Conservation (phyloP, 2,329 filamentous ascomycete species). For the Microdochium trichocladiopsis region DNA sequence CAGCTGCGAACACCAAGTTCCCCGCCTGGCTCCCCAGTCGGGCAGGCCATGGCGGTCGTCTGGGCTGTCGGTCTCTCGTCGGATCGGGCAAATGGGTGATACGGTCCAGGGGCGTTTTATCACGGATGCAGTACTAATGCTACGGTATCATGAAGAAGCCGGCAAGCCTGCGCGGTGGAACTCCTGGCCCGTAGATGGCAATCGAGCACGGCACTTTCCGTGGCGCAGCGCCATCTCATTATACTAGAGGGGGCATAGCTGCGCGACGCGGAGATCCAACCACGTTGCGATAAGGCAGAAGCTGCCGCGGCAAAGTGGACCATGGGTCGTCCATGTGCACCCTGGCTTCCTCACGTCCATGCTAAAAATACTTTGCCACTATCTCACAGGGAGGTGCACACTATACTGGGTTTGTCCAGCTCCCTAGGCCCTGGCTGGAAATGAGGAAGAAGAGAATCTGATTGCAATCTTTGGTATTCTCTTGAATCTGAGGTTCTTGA, state of each 20-base stretch:
- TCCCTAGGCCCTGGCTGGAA: not conserved
- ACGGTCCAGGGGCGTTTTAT: not conserved
- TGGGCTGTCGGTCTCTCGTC: not conserved
- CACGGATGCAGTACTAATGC: not conserved
- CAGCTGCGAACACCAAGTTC: not conserved
- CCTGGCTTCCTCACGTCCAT: not conserved
- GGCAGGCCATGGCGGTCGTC: not conserved
- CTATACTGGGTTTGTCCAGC: not conserved
- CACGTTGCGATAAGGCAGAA: not conserved
- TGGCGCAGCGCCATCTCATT: not conserved
- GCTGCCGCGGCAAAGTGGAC: not conserved
- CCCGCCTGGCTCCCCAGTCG: not conserved
- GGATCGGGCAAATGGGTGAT: not conserved
- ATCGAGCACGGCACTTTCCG: not conserved
- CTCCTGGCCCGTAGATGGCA: not conserved
- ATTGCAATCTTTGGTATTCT: not conserved
- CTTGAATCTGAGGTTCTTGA: not conserved
- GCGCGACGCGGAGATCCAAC: not conserved
- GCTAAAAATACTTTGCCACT: not conserved
- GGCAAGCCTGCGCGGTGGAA: not conserved
- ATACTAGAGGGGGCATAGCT: not conserved
- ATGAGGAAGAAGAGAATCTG: not conserved
- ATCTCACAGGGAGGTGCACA: not conserved
- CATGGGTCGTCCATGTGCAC: not conserved
- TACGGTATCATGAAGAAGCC: not conserved